Conservation (phyloP, 768 basidiomycete species). For the Gyrodon lividus region DNA sequence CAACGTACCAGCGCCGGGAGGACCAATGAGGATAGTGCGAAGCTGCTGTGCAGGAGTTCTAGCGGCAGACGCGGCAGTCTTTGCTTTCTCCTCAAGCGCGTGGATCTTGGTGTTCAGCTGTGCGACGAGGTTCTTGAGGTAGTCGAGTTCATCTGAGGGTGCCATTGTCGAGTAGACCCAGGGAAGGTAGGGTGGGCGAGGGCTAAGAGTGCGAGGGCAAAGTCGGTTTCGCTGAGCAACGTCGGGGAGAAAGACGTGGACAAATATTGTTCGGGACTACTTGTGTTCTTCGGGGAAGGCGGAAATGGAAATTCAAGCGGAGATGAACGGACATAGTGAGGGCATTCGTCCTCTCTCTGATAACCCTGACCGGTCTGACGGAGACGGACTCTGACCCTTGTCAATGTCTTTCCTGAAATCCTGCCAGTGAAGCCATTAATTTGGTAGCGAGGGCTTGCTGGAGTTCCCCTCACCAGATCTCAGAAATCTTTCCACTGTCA, state of each 20-base stretch:
- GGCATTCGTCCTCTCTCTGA: neutral
- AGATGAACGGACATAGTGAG: conserved; percentile 15
- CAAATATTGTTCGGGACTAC: no score
- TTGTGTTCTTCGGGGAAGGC: neutral
- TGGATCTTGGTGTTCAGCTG: conserved; percentile 92
- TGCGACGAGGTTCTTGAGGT: conserved; percentile 88
- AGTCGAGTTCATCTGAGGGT: conserved; percentile 79
- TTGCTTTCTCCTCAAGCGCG: conserved; percentile 69
- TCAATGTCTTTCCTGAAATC: neutral
- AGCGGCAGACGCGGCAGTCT: conserved; percentile 40
- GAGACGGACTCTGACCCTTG: no score
- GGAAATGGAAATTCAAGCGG: conserved; percentile 21
- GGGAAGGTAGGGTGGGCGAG: neutral
- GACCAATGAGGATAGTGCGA: conserved; percentile 90
- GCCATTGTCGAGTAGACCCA: conserved; percentile 45
- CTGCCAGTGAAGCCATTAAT: no score
- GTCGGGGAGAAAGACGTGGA: conserved; percentile 5
- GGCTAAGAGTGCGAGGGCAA: neutral
- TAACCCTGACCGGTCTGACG: no score
- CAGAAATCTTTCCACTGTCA: no score
- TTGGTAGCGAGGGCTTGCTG: no score
- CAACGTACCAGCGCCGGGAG: conserved; percentile 89
- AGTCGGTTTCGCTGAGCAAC: neutral
- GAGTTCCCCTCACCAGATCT: no score
- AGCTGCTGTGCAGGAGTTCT: conserved; percentile 75